Percentiles rank a stretch among this genome's conserved stretches.
These are phyloP conservation scores for Niveomyces coronatus DNA, from an alignment of 2,329 filamentous ascomycete genomes.

Conservation along the genomic window DNA sequence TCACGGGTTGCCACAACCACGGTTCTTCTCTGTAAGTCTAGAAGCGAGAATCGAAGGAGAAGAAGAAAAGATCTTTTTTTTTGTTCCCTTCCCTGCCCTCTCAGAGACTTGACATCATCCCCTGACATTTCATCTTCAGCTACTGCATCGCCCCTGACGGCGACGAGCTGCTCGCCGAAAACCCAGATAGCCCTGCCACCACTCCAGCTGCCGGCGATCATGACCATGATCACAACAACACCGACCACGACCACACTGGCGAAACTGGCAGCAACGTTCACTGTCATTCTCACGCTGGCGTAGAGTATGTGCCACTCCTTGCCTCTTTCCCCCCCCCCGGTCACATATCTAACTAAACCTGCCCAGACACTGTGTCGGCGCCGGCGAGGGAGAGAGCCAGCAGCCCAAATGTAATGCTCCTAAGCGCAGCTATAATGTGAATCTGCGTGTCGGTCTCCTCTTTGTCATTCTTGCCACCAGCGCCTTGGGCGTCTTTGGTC, in stretches of 20 bases:
- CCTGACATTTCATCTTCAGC: constrained; percentile 33
- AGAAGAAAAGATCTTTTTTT: no score
- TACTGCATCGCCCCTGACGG: constrained; percentile 52
- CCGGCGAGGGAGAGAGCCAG: constrained; percentile 27
- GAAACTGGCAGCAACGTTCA: constrained; percentile 24
- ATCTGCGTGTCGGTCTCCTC: constrained; percentile 57
- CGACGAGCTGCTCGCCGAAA: constrained; percentile 47
- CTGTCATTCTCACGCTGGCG: constrained; percentile 67
- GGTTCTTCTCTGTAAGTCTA: constrained; percentile 41
- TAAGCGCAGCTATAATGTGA: constrained; percentile 52
- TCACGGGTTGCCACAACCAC: constrained; percentile 56
- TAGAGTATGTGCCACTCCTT: constrained; percentile 44
- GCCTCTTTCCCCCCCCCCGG: not conserved
- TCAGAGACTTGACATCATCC: no score
- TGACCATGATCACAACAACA: constrained; percentile 13
- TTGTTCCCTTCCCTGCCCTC: no score
- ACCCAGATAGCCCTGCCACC: constrained; percentile 21
- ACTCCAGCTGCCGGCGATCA: constrained; percentile 16
- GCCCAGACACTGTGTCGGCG: constrained; percentile 47
- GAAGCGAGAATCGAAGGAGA: no score
- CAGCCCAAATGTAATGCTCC: constrained; percentile 34
- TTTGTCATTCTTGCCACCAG: constrained; percentile 64
- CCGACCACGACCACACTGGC: constrained; percentile 13
- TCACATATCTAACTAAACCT: constrained; percentile 12
- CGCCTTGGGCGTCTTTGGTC: constrained; percentile 54